These are phyloP conservation scores for Scortechinia acanthostroma DNA, from an alignment of 2,329 filamentous ascomycete genomes.

Conservation along the genomic window DNA sequence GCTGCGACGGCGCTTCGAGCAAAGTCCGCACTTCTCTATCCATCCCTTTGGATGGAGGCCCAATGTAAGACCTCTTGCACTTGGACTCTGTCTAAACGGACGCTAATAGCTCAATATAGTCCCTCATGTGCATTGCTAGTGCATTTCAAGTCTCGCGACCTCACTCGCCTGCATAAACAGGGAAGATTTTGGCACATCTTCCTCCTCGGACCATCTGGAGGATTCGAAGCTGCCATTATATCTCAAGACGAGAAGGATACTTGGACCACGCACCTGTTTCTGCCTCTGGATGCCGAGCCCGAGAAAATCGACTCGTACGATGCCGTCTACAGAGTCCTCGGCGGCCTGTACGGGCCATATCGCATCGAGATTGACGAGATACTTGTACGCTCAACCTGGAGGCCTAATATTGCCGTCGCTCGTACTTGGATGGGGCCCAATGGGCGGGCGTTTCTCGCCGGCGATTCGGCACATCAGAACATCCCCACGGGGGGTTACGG, in stretches of 20 bases:
- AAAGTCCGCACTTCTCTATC: too few relatives aligned
- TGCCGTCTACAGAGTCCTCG: not conserved
- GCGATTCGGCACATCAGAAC: constrained; percentile 25
- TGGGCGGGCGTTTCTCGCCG: constrained; percentile 12
- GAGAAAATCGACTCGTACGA: not conserved
- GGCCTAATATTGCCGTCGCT: not conserved
- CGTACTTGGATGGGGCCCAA: not conserved
- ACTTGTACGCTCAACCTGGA: not conserved
- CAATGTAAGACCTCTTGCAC: too few relatives aligned
- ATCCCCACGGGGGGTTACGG: constrained; percentile 23
- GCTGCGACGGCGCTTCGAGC: not conserved
- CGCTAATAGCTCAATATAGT: too few relatives aligned
- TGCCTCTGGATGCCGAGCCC: not conserved
- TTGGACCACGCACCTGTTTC: not conserved
- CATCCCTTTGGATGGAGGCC: too few relatives aligned
- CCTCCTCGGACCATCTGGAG: too few relatives aligned
- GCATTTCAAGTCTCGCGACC: not conserved
- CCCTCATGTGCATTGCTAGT: too few relatives aligned
- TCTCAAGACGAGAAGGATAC: not conserved
- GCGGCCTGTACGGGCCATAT: too few relatives aligned
- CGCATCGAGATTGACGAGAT: not conserved
- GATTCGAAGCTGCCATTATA: too few relatives aligned
- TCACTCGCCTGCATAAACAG: not conserved
- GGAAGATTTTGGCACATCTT: not conserved
- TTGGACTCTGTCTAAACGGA: too few relatives aligned